Conservation (phyloP, 2,329 filamentous ascomycete genomes). For the Lachnellula cervina region DNA sequence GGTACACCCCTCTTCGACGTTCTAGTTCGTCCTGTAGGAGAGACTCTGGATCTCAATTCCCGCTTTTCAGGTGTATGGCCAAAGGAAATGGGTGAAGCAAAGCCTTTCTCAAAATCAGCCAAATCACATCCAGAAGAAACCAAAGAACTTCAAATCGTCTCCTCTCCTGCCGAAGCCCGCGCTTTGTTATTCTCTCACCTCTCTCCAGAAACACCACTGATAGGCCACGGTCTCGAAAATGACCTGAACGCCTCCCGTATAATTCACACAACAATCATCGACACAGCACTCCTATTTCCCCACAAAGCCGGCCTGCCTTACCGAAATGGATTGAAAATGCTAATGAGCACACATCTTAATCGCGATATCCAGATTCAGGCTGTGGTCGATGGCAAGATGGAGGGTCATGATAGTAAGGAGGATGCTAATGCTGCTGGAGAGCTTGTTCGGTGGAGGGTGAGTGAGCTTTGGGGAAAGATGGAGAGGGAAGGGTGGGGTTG, state of each 20-base stretch:
- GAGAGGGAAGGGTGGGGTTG: conserved; percentile 63
- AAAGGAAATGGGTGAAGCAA: conserved; percentile 68
- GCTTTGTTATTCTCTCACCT: conserved; percentile 72
- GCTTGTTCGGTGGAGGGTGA: conserved; percentile 67
- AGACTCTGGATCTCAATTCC: conserved; percentile 86
- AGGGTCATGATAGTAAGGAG: conserved; percentile 87
- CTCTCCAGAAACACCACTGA: conserved; percentile 71
- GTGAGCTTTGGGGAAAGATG: conserved; percentile 64
- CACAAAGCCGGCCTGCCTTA: conserved; percentile 72
- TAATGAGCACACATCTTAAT: conserved; percentile 66
- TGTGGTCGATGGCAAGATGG: conserved; percentile 37
- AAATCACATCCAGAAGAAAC: conserved; percentile 21
- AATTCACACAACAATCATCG: conserved; percentile 78
- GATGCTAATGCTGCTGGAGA: conserved; percentile 88
- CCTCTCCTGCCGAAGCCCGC: conserved; percentile 70
- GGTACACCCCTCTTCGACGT: conserved; percentile 75
- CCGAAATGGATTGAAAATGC: conserved; percentile 69
- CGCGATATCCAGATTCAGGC: conserved; percentile 66
- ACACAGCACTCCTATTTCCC: conserved; percentile 80
- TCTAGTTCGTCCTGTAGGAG: conserved; percentile 76
- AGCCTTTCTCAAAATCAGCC: conserved; percentile 43
- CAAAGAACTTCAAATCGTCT: conserved; percentile 62
- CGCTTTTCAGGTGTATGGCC: conserved; percentile 83
- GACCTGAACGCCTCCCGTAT: conserved; percentile 83
- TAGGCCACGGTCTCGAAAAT: conserved; percentile 93